Evolutionary conservation across 2,329 filamentous ascomycete species (phyloP).

Genomic region (Fulvia fulva): DNA sequence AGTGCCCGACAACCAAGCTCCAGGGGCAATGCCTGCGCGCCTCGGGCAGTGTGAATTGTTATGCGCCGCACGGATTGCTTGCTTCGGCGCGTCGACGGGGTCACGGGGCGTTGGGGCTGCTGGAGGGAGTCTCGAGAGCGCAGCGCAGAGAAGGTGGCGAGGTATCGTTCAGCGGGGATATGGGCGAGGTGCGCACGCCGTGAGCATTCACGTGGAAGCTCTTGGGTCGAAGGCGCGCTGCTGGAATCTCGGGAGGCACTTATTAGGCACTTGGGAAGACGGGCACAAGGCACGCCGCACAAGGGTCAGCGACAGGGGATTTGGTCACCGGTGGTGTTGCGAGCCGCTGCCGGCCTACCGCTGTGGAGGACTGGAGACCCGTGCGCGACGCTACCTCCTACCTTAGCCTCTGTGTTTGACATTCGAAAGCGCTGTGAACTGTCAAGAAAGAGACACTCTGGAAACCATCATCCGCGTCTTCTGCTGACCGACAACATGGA

Average conservation of each 20-base stretch:
- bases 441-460: too few relatives aligned
- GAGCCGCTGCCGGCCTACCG: too few relatives aligned
- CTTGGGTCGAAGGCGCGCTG: neutral
- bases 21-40: constrained; percentile 8
- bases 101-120: neutral
- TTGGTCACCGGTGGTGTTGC: too few relatives aligned
- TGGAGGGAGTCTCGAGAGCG: neutral
- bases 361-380: too few relatives aligned
- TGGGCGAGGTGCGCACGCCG: neutral
- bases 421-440: too few relatives aligned
- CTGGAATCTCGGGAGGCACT: neutral
- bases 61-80: neutral
- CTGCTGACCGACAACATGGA: too few relatives aligned
- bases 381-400: too few relatives aligned
- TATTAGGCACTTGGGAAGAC: neutral
- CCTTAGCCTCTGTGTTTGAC: too few relatives aligned
- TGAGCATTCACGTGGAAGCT: neutral
- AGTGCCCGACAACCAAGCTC: neutral
- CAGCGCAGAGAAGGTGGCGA: neutral
- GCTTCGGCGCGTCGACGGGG: neutral
- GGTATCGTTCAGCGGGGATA: neutral
- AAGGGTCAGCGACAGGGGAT: too few relatives aligned
- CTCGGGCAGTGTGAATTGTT: neutral
- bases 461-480: too few relatives aligned
- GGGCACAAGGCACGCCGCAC: neutral